Evolutionary conservation across 106 monocot species (phyloP).

Genomic region (Chionographis japonica): DNA sequence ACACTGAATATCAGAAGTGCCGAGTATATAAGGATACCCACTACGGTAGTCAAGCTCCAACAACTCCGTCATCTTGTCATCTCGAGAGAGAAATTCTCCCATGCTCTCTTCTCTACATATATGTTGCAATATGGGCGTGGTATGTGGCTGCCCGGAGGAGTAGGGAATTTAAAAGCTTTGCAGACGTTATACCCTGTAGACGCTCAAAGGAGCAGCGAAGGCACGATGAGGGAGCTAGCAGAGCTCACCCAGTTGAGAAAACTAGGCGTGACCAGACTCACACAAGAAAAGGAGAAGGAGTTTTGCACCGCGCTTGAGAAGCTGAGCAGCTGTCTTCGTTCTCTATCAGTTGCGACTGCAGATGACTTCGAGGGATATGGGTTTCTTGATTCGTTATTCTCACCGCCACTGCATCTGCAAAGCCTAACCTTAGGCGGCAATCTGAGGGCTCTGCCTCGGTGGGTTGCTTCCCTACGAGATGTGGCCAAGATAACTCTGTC

Average conservation of each 20-base stretch:
- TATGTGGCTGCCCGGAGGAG: neutral
- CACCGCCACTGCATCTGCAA: conserved; percentile 10
- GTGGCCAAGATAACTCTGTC: neutral
- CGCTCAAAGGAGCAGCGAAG: too few relatives aligned
- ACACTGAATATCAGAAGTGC: neutral
- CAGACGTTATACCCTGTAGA: neutral
- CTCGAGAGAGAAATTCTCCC: neutral
- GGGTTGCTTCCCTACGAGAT: neutral
- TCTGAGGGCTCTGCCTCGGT: conserved; percentile 3
- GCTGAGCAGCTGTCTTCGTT: neutral
- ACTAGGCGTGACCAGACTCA: neutral
- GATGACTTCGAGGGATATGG: neutral
- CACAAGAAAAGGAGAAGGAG: neutral
- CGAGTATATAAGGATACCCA: neutral
- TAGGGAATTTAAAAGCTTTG: neutral
- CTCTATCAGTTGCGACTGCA: neutral
- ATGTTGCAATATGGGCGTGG: too few relatives aligned
- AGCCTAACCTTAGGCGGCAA: neutral
- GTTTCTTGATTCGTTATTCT: neutral
- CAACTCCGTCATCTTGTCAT: conserved; percentile 2
- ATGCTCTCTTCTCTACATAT: too few relatives aligned
- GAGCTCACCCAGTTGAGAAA: conserved; percentile 7
- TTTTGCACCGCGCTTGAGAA: neutral
- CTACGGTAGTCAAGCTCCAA: neutral
- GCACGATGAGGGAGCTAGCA: neutral